Evolutionary conservation across 345 rosid species (phyloP).

Genomic region (Rubroshorea leprosula): DNA sequence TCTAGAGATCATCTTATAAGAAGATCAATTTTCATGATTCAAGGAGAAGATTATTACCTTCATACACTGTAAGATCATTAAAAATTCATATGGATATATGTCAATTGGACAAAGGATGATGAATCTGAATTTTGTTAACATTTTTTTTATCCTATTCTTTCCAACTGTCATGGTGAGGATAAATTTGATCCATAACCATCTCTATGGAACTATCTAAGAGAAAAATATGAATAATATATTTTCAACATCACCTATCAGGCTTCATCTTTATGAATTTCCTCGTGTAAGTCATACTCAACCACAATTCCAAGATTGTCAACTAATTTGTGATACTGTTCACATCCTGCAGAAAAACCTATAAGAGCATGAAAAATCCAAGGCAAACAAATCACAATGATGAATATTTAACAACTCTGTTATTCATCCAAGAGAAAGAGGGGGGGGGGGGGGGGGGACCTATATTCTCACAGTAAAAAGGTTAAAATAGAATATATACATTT

Average conservation of each 20-base stretch:
- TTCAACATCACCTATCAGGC: constrained; percentile 25
- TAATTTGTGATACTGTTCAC: constrained; percentile 77
- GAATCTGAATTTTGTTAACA: constrained; percentile 16
- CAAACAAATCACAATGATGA: too few species aligned
- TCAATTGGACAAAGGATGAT: constrained; percentile 17
- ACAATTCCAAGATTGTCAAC: constrained; percentile 91
- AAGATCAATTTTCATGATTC: constrained; percentile 14
- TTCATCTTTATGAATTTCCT: constrained; percentile 44
- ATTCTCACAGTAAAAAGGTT: too few species aligned
- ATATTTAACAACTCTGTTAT: too few species aligned
- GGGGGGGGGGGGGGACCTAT: too few species aligned
- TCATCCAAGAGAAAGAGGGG: too few species aligned
- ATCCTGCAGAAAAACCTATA: constrained; percentile 51
- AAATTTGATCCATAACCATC: constrained; percentile 13
- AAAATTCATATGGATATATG: constrained; percentile 21
- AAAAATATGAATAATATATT: not conserved
- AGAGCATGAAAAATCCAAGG: too few species aligned
- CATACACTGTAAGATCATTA: constrained; percentile 21
- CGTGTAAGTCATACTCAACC: constrained; percentile 68
- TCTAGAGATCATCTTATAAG: constrained; percentile 24
- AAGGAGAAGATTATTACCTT: constrained; percentile 27
- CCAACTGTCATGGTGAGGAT: constrained; percentile 5
- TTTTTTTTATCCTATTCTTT: constrained; percentile 14
- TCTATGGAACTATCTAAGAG: constrained; percentile 1
- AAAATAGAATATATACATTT: constrained; percentile 39